Base-by-base conservation (phyloP, 805 yeast genomes). In the Starmerella cellae region DNA sequence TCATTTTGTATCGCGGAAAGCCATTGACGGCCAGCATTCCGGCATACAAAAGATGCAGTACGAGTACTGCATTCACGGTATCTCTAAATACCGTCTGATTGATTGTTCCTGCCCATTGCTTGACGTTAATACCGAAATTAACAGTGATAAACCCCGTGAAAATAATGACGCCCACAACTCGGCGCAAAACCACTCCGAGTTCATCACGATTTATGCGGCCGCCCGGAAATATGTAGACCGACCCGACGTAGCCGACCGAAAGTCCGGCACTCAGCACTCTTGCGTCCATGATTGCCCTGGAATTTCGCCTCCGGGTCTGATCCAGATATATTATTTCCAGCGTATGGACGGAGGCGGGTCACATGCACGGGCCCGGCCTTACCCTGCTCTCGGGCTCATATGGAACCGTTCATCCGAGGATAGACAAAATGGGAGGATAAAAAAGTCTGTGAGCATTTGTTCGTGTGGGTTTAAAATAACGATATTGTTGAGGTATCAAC, bases 201-300 rank as follows among this genome's bases (percentile, higher is more conserved):
- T 43, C 39, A 16, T 41, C 34, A 19, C 39, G 30, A 11, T 30
- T 14, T 5, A 39, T n/a, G 16, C 52, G 43, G 8, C 48, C 52
- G 11, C 49, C 49, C 5, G 52, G 52, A 18, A 46, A 34, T 2
- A 48, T 38, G 41, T 48, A 48, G n/a, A 48, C 51, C 10, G 52
- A 45, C 21, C 52, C 51, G 1, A 48, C 52, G 29, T 43, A 48
- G 23, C 41, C 37, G 11, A 51, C 19, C 22, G 52, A 33, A 19
- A 35, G 27, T 8, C 37, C 34, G 11, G 43, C 29, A 11, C 40
- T 17, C 19, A 43, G 27, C 5, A 34, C 37, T 19, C 51, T 37
- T 1, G 41, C 38, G 16, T 23, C 26, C 39, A 45, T 42, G n/a
- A n/a, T n/a, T n/a, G n/a, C n/a, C n/a, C n/a, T n/a, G n/a, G n/a